These are phyloP conservation scores for Agapanthus africanus DNA, from an alignment of 106 monocot genomes.

Conservation along the genomic window DNA sequence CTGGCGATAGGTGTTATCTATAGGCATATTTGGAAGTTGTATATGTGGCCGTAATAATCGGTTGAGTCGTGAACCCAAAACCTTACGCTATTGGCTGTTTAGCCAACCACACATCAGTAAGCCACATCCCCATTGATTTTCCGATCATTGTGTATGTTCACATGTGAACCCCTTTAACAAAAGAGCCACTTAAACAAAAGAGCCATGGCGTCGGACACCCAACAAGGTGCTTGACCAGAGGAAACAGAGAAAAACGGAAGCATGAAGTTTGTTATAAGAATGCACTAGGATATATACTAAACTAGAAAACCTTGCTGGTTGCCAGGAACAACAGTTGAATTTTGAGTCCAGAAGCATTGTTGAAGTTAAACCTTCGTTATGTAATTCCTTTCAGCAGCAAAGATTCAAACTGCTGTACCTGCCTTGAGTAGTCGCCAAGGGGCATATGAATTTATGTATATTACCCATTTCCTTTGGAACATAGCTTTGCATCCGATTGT, in stretches of 20 bases:
- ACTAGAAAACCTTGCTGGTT: background rate
- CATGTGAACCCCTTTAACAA: background rate
- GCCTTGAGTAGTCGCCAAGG: background rate
- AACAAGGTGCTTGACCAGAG: background rate
- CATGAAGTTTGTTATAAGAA: background rate
- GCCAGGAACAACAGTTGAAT: background rate
- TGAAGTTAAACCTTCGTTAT: background rate
- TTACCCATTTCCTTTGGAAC: no score
- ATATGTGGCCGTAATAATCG: background rate
- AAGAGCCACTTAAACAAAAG: no score
- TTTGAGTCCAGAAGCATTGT: background rate
- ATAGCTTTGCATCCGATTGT: no score
- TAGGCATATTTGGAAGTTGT: background rate
- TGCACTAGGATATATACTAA: background rate
- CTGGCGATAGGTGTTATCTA: background rate
- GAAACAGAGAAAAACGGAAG: background rate
- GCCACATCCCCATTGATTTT: background rate
- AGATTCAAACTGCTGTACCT: background rate
- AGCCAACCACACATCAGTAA: background rate
- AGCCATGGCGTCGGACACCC: background rate
- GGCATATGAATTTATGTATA: no score
- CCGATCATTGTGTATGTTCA: background rate
- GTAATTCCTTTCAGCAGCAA: background rate
- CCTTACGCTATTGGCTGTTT: background rate
- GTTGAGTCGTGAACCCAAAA: background rate